Percentiles rank a stretch among this genome's conserved stretches.
phyloP scores from a whole-genome alignment of 768 basidiomycete species.

The Tricholoma terreum region DNA sequence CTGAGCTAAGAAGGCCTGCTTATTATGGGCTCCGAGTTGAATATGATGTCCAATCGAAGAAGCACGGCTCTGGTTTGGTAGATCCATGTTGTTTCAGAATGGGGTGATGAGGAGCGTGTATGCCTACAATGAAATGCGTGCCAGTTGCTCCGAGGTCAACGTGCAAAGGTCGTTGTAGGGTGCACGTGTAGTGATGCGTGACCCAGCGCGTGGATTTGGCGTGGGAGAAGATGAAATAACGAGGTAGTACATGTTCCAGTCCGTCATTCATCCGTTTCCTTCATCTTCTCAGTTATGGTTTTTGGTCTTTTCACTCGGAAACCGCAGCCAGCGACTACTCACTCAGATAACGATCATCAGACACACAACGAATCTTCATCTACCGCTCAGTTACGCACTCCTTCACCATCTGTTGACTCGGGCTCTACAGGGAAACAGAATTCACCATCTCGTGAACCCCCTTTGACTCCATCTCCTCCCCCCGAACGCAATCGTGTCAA shows the following conservation, averaged over 20 bases:
- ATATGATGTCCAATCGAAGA: no score
- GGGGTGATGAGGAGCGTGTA: no score
- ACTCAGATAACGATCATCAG: background rate
- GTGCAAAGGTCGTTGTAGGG: no score
- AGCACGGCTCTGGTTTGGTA: no score
- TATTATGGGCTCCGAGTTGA: no score
- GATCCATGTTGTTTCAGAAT: no score
- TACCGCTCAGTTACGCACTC: constrained; percentile 13
- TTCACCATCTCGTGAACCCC: constrained; percentile 14
- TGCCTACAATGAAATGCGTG: no score
- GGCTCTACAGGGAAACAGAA: constrained; percentile 9
- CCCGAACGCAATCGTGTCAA: constrained; percentile 3
- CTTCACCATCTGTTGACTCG: constrained; percentile 13
- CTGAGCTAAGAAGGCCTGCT: constrained; percentile 49
- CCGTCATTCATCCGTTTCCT: background rate
- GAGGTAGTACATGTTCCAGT: background rate
- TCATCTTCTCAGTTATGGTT: constrained; percentile 6
- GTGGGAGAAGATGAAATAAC: constrained; percentile 1
- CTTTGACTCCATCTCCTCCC: constrained; percentile 15
- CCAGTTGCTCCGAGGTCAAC: no score
- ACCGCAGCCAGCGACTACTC: background rate
- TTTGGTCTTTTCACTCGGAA: constrained; percentile 17
- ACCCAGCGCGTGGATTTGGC: background rate
- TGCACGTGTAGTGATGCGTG: no score
- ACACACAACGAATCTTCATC: constrained; percentile 1